Base-by-base conservation (phyloP, 2,329 filamentous ascomycete genomes). In the Knufia petricola region DNA sequence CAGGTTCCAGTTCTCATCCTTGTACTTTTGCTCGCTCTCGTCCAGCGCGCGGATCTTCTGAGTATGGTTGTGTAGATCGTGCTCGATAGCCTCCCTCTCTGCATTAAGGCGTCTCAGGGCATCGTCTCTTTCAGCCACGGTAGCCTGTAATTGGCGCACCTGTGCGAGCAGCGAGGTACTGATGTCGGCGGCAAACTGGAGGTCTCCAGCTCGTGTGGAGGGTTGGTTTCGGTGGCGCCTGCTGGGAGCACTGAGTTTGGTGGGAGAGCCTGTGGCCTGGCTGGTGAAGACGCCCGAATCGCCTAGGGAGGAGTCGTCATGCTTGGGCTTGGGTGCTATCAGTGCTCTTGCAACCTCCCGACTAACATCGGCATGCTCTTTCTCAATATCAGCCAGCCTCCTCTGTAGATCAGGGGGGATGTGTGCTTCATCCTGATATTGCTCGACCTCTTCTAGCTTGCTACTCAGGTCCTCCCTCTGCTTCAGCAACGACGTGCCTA, bases 121-220 rank as follows among this genome's bases (percentile, higher is more conserved):
- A 46, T 95, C 89, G 55, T 98, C 92, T 57, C 87, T 85, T 67
- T 96, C 88, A 0, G 83, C 78, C 9, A 98, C 75, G 13, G 94
- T 73, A 2, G 82, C 77, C 65, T 98, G 92, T 48, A 98, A 69
- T 62, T 92, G 88, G 53, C 92, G 84, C 44, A 98, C 85, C 68
- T 96, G 92, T n/a, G 85, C 82, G 45, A 98, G 82, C 45, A 98
- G 74, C 1, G 88, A 95, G 4, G 87, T 95, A 62, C 88, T 95
- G 60, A 98, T 95, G 63, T 98, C 90, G 44, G 92, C 89, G n/a
- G 90, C 92, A 62, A 98, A 94, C 59, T 95, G 88, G 62, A 98
- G 94, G 61, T 98, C 92, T 63, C 96, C 88, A 10, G 94, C 83
- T 45, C 89, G 82, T 62, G 82, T 92, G 8, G 84, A 79, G 1